These are phyloP conservation scores for Boechera retrofracta DNA, from an alignment of 345 rosid genomes.

Conservation along the genomic window DNA sequence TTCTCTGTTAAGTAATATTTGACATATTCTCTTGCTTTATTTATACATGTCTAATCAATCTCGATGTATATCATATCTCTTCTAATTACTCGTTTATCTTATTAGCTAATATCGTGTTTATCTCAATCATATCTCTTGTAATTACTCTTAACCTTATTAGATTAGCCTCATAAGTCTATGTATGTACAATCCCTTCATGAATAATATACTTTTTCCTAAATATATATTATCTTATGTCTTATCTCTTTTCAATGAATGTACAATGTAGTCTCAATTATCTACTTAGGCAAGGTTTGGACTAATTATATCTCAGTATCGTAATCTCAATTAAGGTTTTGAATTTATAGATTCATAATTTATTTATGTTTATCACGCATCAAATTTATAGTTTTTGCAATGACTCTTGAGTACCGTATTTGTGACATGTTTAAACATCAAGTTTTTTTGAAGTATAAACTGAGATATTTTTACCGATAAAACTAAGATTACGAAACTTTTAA, in stretches of 20 bases:
- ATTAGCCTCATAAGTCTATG: background rate
- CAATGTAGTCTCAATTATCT: background rate
- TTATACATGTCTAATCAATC: background rate
- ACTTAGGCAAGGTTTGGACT: background rate
- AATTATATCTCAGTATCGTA: background rate
- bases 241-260: background rate
- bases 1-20: slow-evolving; percentile 51
- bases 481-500: background rate
- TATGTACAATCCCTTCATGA: background rate
- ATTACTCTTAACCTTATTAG: slow-evolving; percentile 14
- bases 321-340: background rate
- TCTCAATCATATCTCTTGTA: slow-evolving; percentile 17
- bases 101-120: slow-evolving; percentile 9
- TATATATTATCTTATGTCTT: background rate
- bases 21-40: slow-evolving; percentile 22
- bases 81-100: slow-evolving; percentile 1
- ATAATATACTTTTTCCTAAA: background rate
- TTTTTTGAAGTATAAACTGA: background rate
- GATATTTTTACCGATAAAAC: background rate
- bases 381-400: background rate
- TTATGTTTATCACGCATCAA: background rate
- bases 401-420: background rate
- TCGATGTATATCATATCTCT: slow-evolving; percentile 17
- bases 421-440: background rate
- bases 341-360: background rate